These are phyloP conservation scores for Venturia carpophila DNA, from an alignment of 2,329 filamentous ascomycete genomes.

Conservation along the genomic window DNA sequence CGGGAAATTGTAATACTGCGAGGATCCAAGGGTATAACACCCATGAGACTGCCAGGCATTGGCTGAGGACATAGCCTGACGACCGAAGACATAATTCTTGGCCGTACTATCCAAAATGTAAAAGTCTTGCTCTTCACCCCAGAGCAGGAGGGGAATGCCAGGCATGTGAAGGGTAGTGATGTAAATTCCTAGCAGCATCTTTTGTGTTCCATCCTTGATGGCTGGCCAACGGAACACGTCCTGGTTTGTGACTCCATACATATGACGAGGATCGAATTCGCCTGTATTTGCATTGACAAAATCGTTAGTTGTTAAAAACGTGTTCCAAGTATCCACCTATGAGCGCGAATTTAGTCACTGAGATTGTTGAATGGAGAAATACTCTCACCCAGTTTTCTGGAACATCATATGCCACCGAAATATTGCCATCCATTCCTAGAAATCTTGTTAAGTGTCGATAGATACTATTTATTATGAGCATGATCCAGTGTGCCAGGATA, in stretches of 20 bases:
- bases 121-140: constrained; percentile 59
- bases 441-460: constrained; percentile 54
- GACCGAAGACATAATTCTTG: constrained; percentile 57
- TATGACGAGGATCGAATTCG: constrained; percentile 54
- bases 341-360: background rate
- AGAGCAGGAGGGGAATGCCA: constrained; percentile 53
- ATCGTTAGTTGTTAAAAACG: constrained; percentile 50
- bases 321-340: constrained; percentile 42
- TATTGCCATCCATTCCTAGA: constrained; percentile 50
- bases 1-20: constrained; percentile 52
- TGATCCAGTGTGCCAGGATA: background rate
- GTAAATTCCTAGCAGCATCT: constrained; percentile 50
- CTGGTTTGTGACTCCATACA: constrained; percentile 58
- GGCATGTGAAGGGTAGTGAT: constrained; percentile 53
- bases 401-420: constrained; percentile 46
- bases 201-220: constrained; percentile 48
- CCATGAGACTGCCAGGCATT: constrained; percentile 58
- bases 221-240: constrained; percentile 59
- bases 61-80: constrained; percentile 54
- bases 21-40: constrained; percentile 50
- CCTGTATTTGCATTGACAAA: constrained; percentile 52
- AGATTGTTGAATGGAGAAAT: background rate
- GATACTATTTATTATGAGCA: constrained; percentile 27
- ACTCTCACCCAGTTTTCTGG: constrained; percentile 40
- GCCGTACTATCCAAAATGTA: constrained; percentile 58